Conservation (phyloP, 768 basidiomycete species). For the Amanita inopinata region DNA sequence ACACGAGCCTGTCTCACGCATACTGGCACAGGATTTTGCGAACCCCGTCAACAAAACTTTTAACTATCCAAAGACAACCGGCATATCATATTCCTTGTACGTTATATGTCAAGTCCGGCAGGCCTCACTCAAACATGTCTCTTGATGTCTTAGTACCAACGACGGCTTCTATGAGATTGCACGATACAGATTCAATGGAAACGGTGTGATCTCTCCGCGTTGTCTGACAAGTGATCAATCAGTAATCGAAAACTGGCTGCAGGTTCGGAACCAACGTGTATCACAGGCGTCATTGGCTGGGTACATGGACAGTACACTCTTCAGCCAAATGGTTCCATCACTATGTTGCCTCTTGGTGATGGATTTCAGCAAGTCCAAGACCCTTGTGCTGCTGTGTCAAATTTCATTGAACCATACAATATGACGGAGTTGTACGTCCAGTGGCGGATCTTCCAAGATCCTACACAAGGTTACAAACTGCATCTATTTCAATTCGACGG, state of each 20-base stretch:
- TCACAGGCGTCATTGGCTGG: constrained; percentile 83
- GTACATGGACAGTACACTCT: constrained; percentile 74
- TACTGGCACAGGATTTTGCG: constrained; percentile 83
- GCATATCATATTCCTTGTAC: constrained; percentile 85
- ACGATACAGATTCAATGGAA: constrained; percentile 81
- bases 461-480: constrained; percentile 51
- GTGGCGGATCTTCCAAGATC: constrained; percentile 73
- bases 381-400: constrained; percentile 81
- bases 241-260: constrained; percentile 5
- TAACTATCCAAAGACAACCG: constrained; percentile 75
- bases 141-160: constrained; percentile 36
- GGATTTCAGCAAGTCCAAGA: constrained; percentile 95
- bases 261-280: constrained; percentile 83
- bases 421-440: constrained; percentile 49
- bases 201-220: constrained; percentile 41
- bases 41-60: constrained; percentile 79
- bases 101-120: constrained; percentile 20
- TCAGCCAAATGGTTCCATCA: constrained; percentile 71
- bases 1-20: constrained; percentile 9
- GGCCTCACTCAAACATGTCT: constrained; percentile 4
- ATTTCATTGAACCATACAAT: constrained; percentile 82
- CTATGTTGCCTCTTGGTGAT: constrained; percentile 66
- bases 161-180: constrained; percentile 83
- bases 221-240: neutral
- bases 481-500: constrained; percentile 78